Evolutionary conservation across 1,139 yeast genomes (phyloP).

Genomic region (Zygosaccharomyces pseudobailii): DNA sequence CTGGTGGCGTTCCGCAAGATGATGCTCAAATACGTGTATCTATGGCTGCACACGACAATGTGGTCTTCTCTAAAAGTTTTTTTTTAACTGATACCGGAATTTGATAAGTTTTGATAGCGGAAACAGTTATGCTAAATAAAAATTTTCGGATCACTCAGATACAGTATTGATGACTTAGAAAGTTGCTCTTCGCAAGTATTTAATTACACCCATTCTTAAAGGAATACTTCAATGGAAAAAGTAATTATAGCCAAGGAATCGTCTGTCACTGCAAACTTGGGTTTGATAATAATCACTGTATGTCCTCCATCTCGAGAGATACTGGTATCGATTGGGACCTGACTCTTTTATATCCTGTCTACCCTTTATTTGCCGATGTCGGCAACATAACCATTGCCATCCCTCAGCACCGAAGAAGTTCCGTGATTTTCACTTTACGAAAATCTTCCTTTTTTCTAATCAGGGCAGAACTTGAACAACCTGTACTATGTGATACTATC

Average conservation of each 20-base stretch:
- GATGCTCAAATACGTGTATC: neutral
- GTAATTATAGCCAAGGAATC: conserved; percentile 1
- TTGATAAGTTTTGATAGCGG: conserved; percentile 51
- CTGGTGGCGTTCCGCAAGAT: neutral
- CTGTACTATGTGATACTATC: too few relatives aligned
- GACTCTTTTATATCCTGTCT: conserved; percentile 50
- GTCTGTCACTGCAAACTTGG: neutral
- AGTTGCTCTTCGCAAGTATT: conserved; percentile 37
- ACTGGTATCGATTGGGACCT: conserved; percentile 71
- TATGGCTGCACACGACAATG: neutral
- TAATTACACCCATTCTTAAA: conserved; percentile 21
- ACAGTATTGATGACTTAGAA: conserved; percentile 56
- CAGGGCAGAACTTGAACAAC: too few relatives aligned
- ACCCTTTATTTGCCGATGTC: conserved; percentile 68
- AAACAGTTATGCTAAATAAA: conserved; percentile 52
- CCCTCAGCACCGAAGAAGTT: conserved; percentile 9
- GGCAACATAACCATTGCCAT: conserved; percentile 72
- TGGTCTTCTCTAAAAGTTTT: neutral
- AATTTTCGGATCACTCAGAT: conserved; percentile 43
- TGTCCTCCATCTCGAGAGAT: conserved; percentile 65
- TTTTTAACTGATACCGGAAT: neutral
- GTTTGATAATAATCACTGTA: neutral
- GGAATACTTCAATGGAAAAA: neutral
- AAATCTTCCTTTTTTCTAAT: too few relatives aligned
- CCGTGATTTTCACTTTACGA: neutral